These are phyloP conservation scores for Calonectria pauciramosa DNA, from an alignment of 2,329 filamentous ascomycete genomes.

Conservation along the genomic window DNA sequence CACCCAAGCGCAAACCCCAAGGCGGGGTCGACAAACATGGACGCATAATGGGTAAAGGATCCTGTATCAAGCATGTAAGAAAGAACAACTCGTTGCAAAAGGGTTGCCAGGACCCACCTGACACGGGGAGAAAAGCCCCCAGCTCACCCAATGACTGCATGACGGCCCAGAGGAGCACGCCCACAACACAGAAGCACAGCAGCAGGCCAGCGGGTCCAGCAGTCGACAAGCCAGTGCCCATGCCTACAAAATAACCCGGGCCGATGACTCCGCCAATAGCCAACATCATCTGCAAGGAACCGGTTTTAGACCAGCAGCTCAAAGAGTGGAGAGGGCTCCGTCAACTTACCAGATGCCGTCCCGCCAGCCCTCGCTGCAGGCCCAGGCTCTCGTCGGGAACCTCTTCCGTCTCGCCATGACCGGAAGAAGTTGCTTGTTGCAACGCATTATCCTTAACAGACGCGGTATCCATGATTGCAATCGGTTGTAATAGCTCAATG, in stretches of 20 bases:
- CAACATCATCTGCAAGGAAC: slow-evolving; percentile 27
- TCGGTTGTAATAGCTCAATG: not conserved
- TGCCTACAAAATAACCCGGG: slow-evolving; percentile 29
- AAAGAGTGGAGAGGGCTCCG: not conserved
- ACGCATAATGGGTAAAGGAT: slow-evolving; percentile 7
- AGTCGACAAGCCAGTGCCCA: slow-evolving; percentile 26
- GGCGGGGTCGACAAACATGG: slow-evolving; percentile 13
- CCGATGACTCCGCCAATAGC: slow-evolving; percentile 29
- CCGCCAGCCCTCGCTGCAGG: slow-evolving; percentile 4
- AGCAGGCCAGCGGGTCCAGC: slow-evolving; percentile 21
- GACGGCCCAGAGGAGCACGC: slow-evolving; percentile 18
- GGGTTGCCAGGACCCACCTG: not conserved
- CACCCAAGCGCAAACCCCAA: slow-evolving; percentile 12
- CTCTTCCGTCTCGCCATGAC: not conserved
- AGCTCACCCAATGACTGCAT: slow-evolving; percentile 18
- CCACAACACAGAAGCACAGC: slow-evolving; percentile 21
- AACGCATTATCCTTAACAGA: not conserved
- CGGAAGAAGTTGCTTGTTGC: not conserved
- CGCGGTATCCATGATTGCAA: not conserved
- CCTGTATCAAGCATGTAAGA: not conserved
- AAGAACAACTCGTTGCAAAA: not conserved
- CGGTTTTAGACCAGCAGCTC: not conserved
- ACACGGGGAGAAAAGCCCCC: slow-evolving; percentile 16
- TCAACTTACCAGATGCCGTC: slow-evolving; percentile 12
- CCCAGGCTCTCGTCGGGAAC: not conserved